Evolutionary conservation across 257 asterid genomes (phyloP).

Genomic region (Solanum medicagineum): DNA sequence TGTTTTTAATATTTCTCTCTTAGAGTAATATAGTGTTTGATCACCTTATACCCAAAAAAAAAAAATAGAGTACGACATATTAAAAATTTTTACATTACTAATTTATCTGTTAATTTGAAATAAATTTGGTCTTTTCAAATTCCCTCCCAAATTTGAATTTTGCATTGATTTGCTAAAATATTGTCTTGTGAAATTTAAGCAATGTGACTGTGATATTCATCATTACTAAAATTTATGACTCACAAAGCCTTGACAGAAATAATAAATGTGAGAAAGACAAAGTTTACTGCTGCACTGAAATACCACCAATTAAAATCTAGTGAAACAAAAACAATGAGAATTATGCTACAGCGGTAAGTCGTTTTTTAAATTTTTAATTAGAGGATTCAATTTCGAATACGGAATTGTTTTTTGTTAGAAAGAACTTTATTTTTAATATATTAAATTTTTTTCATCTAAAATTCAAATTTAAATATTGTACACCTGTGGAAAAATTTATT

Average conservation of each 20-base stretch:
- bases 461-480: no score
- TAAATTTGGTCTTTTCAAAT: background rate
- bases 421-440: background rate
- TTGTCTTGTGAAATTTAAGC: background rate
- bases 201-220: background rate
- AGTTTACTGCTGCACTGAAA: background rate
- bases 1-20: no score
- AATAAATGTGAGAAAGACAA: background rate
- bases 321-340: background rate
- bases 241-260: background rate
- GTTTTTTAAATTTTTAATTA: rapidly evolving
- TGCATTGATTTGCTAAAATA: background rate
- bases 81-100: background rate
- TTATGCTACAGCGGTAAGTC: rapidly evolving
- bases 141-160: background rate
- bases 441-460: no score
- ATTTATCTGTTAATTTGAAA: background rate
- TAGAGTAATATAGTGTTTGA: background rate
- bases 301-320: background rate
- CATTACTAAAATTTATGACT: conserved; percentile 2
- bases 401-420: rapidly evolving
- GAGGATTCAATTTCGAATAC: rapidly evolving
- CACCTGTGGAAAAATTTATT: background rate
- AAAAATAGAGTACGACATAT: background rate
- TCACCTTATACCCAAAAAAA: no score